Conservation (phyloP, 1,139 yeast genomes). For the Pneumocystis jirovecii region DNA sequence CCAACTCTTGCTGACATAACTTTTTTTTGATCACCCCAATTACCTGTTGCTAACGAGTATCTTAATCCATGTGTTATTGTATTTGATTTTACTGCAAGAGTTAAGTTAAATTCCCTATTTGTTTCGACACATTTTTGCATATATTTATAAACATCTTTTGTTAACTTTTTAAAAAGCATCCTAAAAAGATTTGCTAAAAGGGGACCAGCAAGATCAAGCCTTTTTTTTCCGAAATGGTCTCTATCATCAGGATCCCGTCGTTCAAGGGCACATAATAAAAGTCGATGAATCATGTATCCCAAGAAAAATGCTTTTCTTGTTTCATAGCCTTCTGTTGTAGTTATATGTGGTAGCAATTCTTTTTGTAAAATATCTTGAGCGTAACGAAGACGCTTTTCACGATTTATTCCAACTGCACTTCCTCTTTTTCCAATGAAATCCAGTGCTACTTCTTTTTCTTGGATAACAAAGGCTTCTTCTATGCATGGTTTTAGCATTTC, state of each 20-base stretch:
- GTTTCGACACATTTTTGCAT: slow-evolving; percentile 99
- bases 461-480: slow-evolving; percentile 96
- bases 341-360: slow-evolving; percentile 90
- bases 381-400: slow-evolving; percentile 95
- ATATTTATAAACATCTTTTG: slow-evolving; percentile 88
- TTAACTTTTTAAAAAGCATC: slow-evolving; percentile 79
- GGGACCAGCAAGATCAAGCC: slow-evolving; percentile 97
- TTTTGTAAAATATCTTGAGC: slow-evolving; percentile 93
- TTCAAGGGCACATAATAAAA: slow-evolving; percentile 86
- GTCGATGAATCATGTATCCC: slow-evolving; percentile 94
- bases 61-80: slow-evolving; percentile 95
- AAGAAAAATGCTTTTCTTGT: slow-evolving; percentile 91
- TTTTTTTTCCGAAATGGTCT: slow-evolving; percentile 97
- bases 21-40: slow-evolving; percentile 99
- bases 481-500: slow-evolving; percentile 98
- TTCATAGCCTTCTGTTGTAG: slow-evolving; percentile 94
- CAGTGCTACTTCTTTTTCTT: slow-evolving; percentile 93
- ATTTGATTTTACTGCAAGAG: slow-evolving; percentile 90
- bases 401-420: slow-evolving; percentile 75
- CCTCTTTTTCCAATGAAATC: slow-evolving; percentile 99
- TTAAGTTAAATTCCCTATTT: slow-evolving; percentile 89
- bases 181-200: slow-evolving; percentile 88
- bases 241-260: slow-evolving; percentile 98
- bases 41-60: slow-evolving; percentile 96
- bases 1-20: slow-evolving; percentile 99